Percentiles rank a stretch among this genome's conserved stretches.
phyloP scores from a whole-genome alignment of 2,329 filamentous ascomycete species.

The Pestalotiopsis sp. region DNA sequence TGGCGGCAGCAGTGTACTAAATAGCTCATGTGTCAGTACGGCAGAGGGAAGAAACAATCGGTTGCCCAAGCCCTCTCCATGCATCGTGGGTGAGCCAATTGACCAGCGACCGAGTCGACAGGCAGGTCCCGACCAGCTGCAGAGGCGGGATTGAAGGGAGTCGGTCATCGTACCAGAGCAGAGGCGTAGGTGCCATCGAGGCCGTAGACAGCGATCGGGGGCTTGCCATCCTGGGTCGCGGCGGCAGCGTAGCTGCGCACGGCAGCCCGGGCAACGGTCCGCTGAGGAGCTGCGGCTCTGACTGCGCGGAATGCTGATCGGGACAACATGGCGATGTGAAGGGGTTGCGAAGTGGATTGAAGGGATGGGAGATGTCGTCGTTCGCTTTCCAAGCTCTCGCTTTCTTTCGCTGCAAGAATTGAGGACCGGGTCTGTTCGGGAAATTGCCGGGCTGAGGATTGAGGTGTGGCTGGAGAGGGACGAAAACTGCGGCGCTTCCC shows the following conservation, averaged over 20 bases:
- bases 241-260: slow-evolving; percentile 77
- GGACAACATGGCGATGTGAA: slow-evolving; percentile 55
- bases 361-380: slow-evolving; percentile 22
- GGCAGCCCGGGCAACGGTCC: slow-evolving; percentile 60
- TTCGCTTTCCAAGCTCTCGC: slow-evolving; percentile 15
- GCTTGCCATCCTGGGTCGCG: slow-evolving; percentile 69
- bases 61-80: neutral
- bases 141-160: slow-evolving; percentile 19
- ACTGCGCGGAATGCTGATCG: slow-evolving; percentile 61
- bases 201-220: slow-evolving; percentile 90
- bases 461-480: neutral
- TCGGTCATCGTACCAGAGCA: slow-evolving; percentile 77
- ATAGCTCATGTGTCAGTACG: slow-evolving; percentile 39
- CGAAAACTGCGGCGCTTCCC: neutral
- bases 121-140: neutral
- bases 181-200: slow-evolving; percentile 98
- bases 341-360: slow-evolving; percentile 22
- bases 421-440: slow-evolving; percentile 13
- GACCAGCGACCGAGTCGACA: neutral
- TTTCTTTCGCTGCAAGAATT: slow-evolving; percentile 15
- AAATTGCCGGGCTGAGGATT: slow-evolving; percentile 8
- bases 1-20: slow-evolving; percentile 95
- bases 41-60: neutral
- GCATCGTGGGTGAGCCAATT: slow-evolving; percentile 21
- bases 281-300: slow-evolving; percentile 60